Base-by-base conservation (phyloP, 768 basidiomycete species). In the Termitomyces sp. region DNA sequence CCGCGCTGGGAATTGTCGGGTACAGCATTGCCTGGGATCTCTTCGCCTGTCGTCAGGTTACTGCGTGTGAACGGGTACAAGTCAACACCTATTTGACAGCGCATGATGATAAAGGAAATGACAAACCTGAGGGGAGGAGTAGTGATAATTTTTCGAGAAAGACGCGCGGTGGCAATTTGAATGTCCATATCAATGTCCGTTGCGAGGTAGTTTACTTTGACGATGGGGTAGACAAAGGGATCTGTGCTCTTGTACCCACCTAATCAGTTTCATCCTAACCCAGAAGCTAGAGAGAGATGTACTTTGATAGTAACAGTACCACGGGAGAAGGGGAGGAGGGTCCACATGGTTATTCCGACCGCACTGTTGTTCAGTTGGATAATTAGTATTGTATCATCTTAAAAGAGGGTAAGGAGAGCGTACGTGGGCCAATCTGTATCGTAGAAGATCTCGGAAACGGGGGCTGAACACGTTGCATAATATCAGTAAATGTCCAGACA, bases 301-400 rank as follows among this genome's bases (percentile, higher is more conserved):
- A 82, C 80, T 7, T 69, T 76, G 63, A 83, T 78, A 51, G 70
- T 71, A 32, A 83, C 78, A n/a, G 65, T 75, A 7, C 83, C 83
- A 28, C 82, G 70, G 67, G 79, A 79, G 70, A 83, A 84, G 1
- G 82, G 82, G 4, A 85, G 73, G 18, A 85, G 73, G 55, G 76
- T 75, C 82, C 83, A 85, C 69, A 77, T 74, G 57, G 75, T 71
- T 52, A 84, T 76, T 2, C 82, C 82, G 16, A 83, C 59, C 9
- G 69, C 74, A 51, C 79, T 80, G 56, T 23, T 57, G 2, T 8
- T 9, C 18, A 18, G 9, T 33, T 20, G 3, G 16, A 2, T 18
- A 43, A 6, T 20, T 36, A 58, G 36, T 23, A 53, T 30, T 5
- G 32, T 30, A 33, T 23, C 18, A 58, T 55, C 7, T 20, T 7